phyloP scores from a whole-genome alignment of 2,329 filamentous ascomycete species.

The Catunica adiposa region DNA sequence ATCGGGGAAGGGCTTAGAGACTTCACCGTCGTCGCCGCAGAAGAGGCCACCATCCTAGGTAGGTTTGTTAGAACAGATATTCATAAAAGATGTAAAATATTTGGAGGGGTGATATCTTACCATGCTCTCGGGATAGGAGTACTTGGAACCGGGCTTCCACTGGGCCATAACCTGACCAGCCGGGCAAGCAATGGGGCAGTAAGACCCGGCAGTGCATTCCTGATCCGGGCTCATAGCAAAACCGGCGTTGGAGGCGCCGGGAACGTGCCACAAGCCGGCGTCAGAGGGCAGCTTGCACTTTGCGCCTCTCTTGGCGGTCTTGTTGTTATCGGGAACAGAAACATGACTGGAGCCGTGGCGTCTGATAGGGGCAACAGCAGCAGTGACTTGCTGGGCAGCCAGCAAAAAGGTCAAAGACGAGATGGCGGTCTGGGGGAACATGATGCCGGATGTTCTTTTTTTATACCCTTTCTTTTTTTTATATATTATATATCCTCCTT shows the following conservation, averaged over 20 bases:
- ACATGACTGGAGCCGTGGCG: slow-evolving; percentile 5
- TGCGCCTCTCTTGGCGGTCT: slow-evolving; percentile 3
- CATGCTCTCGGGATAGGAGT: slow-evolving; percentile 55
- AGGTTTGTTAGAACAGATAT: slow-evolving; percentile 6
- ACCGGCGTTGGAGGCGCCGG: slow-evolving; percentile 46
- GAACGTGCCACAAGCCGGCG: slow-evolving; percentile 49
- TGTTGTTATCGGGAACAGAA: slow-evolving; percentile 13
- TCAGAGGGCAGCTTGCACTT: slow-evolving; percentile 50
- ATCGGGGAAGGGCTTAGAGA: slow-evolving; percentile 51
- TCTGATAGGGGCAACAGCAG: slow-evolving; percentile 1
- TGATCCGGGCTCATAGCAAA: slow-evolving; percentile 70
- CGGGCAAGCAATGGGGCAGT: slow-evolving; percentile 64
- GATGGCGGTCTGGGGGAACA: slow-evolving; percentile 18
- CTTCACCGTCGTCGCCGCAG: slow-evolving; percentile 49
- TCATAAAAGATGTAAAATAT: not conserved
- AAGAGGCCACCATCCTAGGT: slow-evolving; percentile 57
- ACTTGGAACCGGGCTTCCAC: slow-evolving; percentile 57
- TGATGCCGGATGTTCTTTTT: slow-evolving; percentile 2
- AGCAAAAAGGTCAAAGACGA: slow-evolving; percentile 18
- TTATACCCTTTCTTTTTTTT: not conserved
- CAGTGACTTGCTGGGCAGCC: slow-evolving; percentile 11
- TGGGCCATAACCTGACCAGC: slow-evolving; percentile 62
- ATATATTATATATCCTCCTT: not conserved
- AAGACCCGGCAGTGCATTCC: slow-evolving; percentile 47
- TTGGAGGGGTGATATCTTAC: slow-evolving; percentile 27